phyloP scores from a whole-genome alignment of 2,329 filamentous ascomycete genomes.

The Sarocladium oryzae region DNA sequence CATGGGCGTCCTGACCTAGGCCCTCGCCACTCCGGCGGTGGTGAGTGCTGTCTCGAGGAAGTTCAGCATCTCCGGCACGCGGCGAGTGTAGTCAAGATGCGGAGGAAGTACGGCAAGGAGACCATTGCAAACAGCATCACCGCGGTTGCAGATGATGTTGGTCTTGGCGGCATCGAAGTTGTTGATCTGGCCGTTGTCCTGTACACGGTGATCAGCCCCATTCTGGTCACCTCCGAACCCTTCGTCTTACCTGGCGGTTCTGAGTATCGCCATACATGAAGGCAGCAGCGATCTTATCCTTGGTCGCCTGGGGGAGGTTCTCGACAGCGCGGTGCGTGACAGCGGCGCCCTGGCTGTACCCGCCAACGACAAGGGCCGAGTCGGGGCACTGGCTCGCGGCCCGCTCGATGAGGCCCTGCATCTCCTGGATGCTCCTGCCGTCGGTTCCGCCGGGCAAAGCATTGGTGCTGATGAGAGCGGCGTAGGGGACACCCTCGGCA shows the following conservation, averaged over 20 bases:
- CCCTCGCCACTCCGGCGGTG: conserved; percentile 1
- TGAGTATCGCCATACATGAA: conserved; percentile 23
- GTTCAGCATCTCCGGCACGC: conserved; percentile 23
- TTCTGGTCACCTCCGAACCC: no score
- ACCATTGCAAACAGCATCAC: conserved; percentile 31
- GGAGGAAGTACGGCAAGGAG: conserved; percentile 26
- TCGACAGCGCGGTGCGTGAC: conserved; percentile 21
- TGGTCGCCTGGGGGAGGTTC: conserved; percentile 16
- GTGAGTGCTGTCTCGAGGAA: conserved; percentile 18
- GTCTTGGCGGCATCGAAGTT: conserved; percentile 28
- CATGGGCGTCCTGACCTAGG: not conserved
- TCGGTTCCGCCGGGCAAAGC: conserved; percentile 24
- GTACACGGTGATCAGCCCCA: conserved; percentile 7
- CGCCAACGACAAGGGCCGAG: conserved; percentile 29
- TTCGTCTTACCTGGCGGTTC: conserved; percentile 11
- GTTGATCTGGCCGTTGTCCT: conserved; percentile 28
- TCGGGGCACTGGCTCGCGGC: conserved; percentile 29
- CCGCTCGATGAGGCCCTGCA: conserved; percentile 26
- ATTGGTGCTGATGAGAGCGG: conserved; percentile 26
- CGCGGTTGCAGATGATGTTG: conserved; percentile 33
- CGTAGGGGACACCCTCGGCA: conserved; percentile 27
- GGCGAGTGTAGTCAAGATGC: conserved; percentile 30
- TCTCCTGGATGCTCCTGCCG: conserved; percentile 23
- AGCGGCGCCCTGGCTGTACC: conserved; percentile 31
- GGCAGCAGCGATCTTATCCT: conserved; percentile 18